Evolutionary conservation across 805 yeast genomes (phyloP), one percentile per base, ranked within the genome.

Genomic region (Gaillardinia entomophila): DNA sequence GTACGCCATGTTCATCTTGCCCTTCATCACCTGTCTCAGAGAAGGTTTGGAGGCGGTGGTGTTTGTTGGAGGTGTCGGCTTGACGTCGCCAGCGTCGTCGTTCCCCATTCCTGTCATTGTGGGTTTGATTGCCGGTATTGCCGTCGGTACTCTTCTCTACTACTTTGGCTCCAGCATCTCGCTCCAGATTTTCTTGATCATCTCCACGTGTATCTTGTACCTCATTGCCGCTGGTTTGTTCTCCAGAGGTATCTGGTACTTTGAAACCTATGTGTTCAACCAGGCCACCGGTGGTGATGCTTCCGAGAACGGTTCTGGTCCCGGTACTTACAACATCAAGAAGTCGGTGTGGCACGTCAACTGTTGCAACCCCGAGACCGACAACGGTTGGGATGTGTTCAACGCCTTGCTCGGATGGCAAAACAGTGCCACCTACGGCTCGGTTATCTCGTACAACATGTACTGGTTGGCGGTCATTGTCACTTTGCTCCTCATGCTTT

Each of bases 21-120:
- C 98, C 10, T 84, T 85, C 48, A 71, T 90, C 54, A 90, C 98
- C 19, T 82, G 86, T 42, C 71, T 90, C 42, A 82, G 98, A 76
- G 98, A 90, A 73, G 98, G 98, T 62, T 71, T 89, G 46, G 67
- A 64, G 51, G 69, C 68, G 1, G 65, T 64, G 26, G 71, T 64
- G 11, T 64, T 63, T 47, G 69, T 63, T 16, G 71, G 71, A 38
- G 71, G 71, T 46, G 68, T 64, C 37, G 68, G 71, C 29, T 51
- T 63, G 36, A 37, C 29, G 17, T 36, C 45, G 12, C 62, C 63
- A 23, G 86, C 86, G 16, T 59, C 75, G 4, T 37, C 51, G 8
- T 46, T 51, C 41, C 54, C 56, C 2, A 30, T 51, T 27, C 52
- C 55, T 6, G 56, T 48, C 6, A 41, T 51, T 18, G 29, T 38